These are phyloP conservation scores for Populus deltoides DNA, from an alignment of 345 rosid genomes.

Conservation along the genomic window DNA sequence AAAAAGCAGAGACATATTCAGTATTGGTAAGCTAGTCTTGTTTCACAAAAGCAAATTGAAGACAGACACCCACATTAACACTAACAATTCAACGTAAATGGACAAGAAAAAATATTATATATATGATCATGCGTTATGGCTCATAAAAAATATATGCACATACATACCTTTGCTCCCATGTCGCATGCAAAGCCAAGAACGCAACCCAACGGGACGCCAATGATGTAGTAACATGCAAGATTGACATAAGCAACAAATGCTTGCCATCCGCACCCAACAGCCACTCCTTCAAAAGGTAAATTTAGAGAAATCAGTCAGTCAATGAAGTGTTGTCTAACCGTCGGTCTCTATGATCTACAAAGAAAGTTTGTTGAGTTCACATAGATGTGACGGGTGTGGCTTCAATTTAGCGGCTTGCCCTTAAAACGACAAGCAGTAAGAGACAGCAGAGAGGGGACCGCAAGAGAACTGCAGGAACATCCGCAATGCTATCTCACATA, in stretches of 20 bases:
- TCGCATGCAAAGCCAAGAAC: conserved; percentile 55
- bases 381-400: too few relatives aligned
- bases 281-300: conserved; percentile 47
- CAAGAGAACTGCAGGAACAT: background rate
- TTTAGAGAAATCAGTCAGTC: background rate
- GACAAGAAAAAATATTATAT: too few relatives aligned
- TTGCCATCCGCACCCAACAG: conserved; percentile 88
- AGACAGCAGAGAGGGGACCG: background rate
- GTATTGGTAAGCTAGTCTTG: background rate
- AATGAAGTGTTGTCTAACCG: background rate
- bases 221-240: conserved; percentile 64
- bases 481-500: too few relatives aligned
- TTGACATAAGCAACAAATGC: conserved; percentile 81
- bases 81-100: too few relatives aligned
- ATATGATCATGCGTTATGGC: too few relatives aligned
- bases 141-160: too few relatives aligned
- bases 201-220: conserved; percentile 60
- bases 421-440: too few relatives aligned
- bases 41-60: background rate
- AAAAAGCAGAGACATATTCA: background rate
- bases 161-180: conserved; percentile 52
- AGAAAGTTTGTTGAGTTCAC: background rate
- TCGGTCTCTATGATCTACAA: background rate
- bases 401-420: too few relatives aligned
- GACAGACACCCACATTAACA: too few relatives aligned